Conservation (phyloP, 192 early-diverging fungal species). For the Podochytrium sp. region DNA sequence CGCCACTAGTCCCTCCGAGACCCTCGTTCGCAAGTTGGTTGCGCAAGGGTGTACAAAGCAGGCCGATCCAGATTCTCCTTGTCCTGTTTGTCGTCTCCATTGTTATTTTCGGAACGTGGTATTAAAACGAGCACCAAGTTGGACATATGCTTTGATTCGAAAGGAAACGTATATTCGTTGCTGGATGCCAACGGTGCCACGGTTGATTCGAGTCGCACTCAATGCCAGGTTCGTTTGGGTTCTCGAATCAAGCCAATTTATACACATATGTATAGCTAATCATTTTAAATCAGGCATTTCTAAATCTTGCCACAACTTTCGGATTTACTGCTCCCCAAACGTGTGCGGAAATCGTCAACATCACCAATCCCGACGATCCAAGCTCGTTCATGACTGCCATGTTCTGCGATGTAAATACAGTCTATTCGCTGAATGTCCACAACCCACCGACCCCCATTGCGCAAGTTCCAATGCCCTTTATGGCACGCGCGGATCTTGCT, state of each 20-base stretch:
- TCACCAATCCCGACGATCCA: background rate
- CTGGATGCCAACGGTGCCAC: background rate
- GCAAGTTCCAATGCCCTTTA: constrained; percentile 1
- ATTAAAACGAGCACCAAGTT: no score
- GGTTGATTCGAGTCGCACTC: background rate
- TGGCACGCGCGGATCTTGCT: background rate
- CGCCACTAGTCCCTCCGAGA: no score
- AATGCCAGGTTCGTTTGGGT: constrained; percentile 17
- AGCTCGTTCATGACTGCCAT: constrained; percentile 4
- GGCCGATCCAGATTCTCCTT: no score
- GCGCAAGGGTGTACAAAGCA: no score
- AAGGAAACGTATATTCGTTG: constrained; percentile 4
- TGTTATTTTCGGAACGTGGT: no score
- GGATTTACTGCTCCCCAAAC: constrained; percentile 4
- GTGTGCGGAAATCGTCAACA: constrained; percentile 10
- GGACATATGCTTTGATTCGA: constrained; percentile 15
- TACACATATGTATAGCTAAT: no score
- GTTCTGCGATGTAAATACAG: constrained; percentile 18
- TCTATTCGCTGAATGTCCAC: constrained; percentile 1
- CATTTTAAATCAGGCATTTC: constrained; percentile 21
- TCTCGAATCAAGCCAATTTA: background rate
- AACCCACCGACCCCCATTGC: constrained; percentile 20
- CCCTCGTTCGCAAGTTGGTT: no score
- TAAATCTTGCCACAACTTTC: background rate
- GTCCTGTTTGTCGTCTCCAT: no score